These are phyloP conservation scores for Pelargonium cotyledonis DNA, from an alignment of 441 rosid species.

Conservation along the genomic window DNA sequence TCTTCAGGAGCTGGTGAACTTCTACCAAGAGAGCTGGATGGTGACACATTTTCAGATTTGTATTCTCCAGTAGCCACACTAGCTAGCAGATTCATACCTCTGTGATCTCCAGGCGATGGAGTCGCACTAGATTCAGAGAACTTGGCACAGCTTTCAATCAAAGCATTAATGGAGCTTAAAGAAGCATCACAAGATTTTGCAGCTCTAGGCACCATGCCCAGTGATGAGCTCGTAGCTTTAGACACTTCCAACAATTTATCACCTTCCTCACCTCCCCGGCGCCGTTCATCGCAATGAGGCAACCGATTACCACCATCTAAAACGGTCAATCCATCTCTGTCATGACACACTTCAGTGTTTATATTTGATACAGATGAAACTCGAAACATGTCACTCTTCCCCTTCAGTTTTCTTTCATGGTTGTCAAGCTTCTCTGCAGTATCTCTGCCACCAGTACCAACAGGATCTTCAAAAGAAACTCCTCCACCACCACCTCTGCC, in stretches of 20 bases:
- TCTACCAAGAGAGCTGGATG: constrained; percentile 45
- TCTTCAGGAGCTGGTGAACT: constrained; percentile 30
- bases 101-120: constrained; percentile 64
- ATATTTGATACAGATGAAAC: constrained; percentile 34
- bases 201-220: constrained; percentile 41
- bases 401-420: constrained; percentile 43
- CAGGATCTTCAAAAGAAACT: constrained; percentile 50
- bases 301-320: constrained; percentile 52
- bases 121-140: constrained; percentile 49
- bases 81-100: constrained; percentile 94
- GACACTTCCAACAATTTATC: constrained; percentile 35
- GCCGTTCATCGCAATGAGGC: constrained; percentile 42
- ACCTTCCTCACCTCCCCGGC: constrained; percentile 36
- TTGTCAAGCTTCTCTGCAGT: constrained; percentile 72
- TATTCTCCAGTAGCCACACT: constrained; percentile 92
- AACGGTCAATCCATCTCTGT: constrained; percentile 44
- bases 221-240: constrained; percentile 39
- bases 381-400: constrained; percentile 37
- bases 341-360: constrained; percentile 54
- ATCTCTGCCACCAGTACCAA: constrained; percentile 47
- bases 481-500: constrained; percentile 63
- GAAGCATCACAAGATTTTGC: constrained; percentile 54
- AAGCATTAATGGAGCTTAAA: constrained; percentile 72
- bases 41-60: constrained; percentile 53
- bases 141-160: constrained; percentile 85